Base-by-base conservation (phyloP, 2,329 filamentous ascomycete species). In the Penicillium vulpinum region DNA sequence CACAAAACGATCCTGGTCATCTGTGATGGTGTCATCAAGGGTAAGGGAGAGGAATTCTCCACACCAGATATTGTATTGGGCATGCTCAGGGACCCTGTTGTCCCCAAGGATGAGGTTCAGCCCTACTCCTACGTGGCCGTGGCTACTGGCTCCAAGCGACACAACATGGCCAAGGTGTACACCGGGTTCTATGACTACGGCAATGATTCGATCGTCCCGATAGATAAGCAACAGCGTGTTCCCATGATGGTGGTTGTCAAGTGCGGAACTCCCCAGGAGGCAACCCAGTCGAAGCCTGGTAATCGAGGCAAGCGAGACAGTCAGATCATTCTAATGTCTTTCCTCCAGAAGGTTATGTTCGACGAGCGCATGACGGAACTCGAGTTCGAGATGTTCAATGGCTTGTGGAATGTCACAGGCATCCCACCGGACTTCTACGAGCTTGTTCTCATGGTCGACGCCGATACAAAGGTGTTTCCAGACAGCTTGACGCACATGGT, bases 331-430 rank as follows among this genome's bases (percentile, higher is more conserved):
- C 83, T 99, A 64, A 99, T 99, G 94, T 97, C 92, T 5, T 99
- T 99, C 83, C 80, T 99, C 66, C 94, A 99, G 73, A 99, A 99
- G 80, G 94, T 99, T 71, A 99, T 99, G 94, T 99, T 99, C 69
- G 94, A 99, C 73, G 95, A 99, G 78, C 90, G 94, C 60, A 99
- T 99, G 94, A 99, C 95, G 18, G 93, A 99, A 75, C 88, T 99
- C 51, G 94, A 99, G 75, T 99, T 92, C 71, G 94, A 99, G 73
- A 97, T 99, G 90, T 99, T 99, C 81, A 99, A 97, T 73, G 94
- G 94, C 52, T 83, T 99, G 62, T 99, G 93, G 92, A 96, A 96
- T 75, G 91, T 99, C 43, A 99, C 94, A 18, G 95, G 95, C 66
- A 97, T 99, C 62, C 96, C 92, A 4, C 94, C 94, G 15, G 94